A percentile compares a stretch with the other conserved stretches of the same genome.
These are phyloP conservation scores for Sonneratia alba DNA, from an alignment of 345 rosid genomes.

Conservation along the genomic window DNA sequence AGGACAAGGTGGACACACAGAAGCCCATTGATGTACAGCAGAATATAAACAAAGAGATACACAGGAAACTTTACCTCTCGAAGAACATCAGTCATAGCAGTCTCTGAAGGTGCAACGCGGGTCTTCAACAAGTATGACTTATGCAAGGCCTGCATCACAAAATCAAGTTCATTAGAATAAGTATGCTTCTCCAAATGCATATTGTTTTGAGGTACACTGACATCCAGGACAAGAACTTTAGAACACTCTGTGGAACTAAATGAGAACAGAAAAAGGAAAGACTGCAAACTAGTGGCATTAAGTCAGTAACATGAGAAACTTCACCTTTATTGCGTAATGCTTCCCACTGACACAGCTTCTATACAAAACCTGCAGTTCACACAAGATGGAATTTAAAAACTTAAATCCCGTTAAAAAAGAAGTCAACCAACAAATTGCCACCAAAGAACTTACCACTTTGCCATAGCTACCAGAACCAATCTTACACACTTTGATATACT, in stretches of 20 bases:
- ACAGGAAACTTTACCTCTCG: conserved; percentile 54
- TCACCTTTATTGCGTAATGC: conserved; percentile 91
- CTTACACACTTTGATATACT: conserved; percentile 67
- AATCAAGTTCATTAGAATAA: conserved; percentile 7
- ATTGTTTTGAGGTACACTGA: neutral
- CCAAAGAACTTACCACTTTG: conserved; percentile 72
- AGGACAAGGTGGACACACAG: too few species aligned
- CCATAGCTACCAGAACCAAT: conserved; percentile 99
- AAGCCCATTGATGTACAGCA: neutral
- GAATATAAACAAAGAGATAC: neutral
- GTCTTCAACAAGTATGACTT: conserved; percentile 79
- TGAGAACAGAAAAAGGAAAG: neutral
- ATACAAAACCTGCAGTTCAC: conserved; percentile 60
- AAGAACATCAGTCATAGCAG: conserved; percentile 95
- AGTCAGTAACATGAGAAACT: neutral
- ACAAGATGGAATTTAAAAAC: conserved; percentile 12
- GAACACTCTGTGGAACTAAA: neutral
- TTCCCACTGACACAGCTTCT: conserved; percentile 66
- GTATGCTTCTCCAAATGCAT: neutral
- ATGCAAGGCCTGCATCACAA: conserved; percentile 67
- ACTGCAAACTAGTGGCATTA: neutral
- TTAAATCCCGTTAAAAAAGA: conserved; percentile 7
- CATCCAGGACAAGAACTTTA: neutral
- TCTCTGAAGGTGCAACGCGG: conserved; percentile 96
- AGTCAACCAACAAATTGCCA: conserved; percentile 3